Percentiles rank a stretch among this genome's conserved stretches.
Evolutionary conservation across 116 monocot species (phyloP).

Genomic region (Posidonia oceanica): DNA sequence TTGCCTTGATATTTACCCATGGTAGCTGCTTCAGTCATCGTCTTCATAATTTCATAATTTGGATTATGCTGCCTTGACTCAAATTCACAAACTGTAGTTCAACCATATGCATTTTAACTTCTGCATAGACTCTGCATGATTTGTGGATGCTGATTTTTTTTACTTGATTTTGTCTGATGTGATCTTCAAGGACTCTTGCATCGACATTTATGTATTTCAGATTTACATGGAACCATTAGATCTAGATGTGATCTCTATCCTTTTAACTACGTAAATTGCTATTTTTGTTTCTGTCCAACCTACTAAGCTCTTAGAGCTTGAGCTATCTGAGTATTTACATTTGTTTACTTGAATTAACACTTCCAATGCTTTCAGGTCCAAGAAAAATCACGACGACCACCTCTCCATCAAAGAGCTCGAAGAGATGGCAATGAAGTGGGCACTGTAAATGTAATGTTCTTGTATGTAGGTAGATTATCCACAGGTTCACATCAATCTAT

Average conservation of each 20-base stretch:
- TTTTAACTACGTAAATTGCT: no score
- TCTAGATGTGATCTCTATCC: no score
- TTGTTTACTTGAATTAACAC: background rate
- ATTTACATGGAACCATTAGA: background rate
- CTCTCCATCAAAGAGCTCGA: background rate
- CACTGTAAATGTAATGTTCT: no score
- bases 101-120: no score
- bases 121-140: no score
- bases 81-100: no score
- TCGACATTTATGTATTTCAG: background rate
- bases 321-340: background rate
- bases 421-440: background rate
- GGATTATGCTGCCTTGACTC: no score
- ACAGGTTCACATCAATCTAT: no score
- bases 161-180: background rate
- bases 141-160: background rate
- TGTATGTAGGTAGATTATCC: no score
- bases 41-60: no score
- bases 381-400: background rate
- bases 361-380: background rate
- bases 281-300: background rate
- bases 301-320: background rate
- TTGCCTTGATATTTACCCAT: background rate
- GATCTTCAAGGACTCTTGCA: background rate
- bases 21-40: no score